Evolutionary conservation across 345 rosid genomes (phyloP).

Genomic region (Odontarrhena argentea): DNA sequence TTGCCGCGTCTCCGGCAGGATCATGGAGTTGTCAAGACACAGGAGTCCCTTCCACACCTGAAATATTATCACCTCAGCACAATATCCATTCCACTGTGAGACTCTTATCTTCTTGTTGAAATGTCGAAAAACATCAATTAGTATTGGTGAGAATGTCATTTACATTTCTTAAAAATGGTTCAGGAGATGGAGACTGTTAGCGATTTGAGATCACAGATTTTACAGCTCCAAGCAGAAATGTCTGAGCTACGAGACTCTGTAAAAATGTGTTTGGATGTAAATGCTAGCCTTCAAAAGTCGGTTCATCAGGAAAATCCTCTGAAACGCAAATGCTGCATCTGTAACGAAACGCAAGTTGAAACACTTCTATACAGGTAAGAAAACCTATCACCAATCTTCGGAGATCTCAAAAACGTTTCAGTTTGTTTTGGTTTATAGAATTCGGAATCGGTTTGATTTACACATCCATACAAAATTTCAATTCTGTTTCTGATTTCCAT

Average conservation of each 20-base stretch:
- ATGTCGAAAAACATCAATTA: not conserved
- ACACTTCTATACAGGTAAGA: slow-evolving; percentile 57
- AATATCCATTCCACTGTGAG: slow-evolving; percentile 25
- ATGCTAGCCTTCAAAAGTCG: slow-evolving; percentile 52
- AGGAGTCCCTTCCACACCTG: slow-evolving; percentile 41
- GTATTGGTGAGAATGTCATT: slow-evolving; percentile 6
- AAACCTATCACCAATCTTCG: not conserved
- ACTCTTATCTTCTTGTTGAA: slow-evolving; percentile 1
- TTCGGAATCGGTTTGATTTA: not conserved
- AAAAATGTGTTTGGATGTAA: slow-evolving; percentile 61
- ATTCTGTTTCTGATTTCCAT: not conserved
- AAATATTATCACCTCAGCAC: slow-evolving; percentile 2
- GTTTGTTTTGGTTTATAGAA: not conserved
- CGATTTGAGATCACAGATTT: slow-evolving; percentile 67
- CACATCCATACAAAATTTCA: not conserved
- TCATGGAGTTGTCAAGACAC: slow-evolving; percentile 61
- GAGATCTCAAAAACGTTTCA: not conserved
- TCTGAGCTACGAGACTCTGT: slow-evolving; percentile 66
- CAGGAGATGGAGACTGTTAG: slow-evolving; percentile 76
- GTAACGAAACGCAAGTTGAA: slow-evolving; percentile 70
- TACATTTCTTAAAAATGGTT: slow-evolving; percentile 4
- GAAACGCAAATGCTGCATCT: slow-evolving; percentile 69
- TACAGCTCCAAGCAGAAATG: slow-evolving; percentile 73
- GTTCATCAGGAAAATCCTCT: slow-evolving; percentile 45
- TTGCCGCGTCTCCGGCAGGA: slow-evolving; percentile 40